Conservation (phyloP, 148 eudicot species). For the Pharnaceum exiguum region DNA sequence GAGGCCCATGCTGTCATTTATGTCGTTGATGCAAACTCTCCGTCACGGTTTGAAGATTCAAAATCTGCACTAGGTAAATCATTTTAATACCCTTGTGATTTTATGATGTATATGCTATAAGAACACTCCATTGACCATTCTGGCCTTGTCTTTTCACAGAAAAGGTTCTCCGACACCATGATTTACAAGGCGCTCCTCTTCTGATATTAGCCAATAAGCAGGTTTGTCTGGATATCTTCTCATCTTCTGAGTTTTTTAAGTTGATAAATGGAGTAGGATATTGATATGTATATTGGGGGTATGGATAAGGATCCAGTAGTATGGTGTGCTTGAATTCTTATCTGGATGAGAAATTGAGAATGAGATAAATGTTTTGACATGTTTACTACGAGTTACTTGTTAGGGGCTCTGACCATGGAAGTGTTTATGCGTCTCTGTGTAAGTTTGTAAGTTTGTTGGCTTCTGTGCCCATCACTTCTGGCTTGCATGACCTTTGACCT, state of each 20-base stretch:
- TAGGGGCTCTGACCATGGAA: no score
- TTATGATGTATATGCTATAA: not conserved
- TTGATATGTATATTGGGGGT: not conserved
- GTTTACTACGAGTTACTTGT: no score
- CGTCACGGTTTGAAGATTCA: slow-evolving; percentile 93
- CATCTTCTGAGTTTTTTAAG: not conserved
- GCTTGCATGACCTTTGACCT: no score
- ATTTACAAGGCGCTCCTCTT: slow-evolving; percentile 96
- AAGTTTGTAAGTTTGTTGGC: no score
- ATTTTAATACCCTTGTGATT: not conserved
- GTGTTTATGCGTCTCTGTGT: no score
- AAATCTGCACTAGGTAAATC: slow-evolving; percentile 80
- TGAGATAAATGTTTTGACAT: no score
- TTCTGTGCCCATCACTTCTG: no score
- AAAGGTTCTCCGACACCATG: slow-evolving; percentile 91
- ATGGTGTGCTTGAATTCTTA: no score
- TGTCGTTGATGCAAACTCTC: slow-evolving; percentile 86
- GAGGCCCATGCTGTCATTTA: slow-evolving; percentile 97
- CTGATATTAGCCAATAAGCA: slow-evolving; percentile 92
- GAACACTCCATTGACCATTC: not conserved
- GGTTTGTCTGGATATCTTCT: slow-evolving; percentile 33
- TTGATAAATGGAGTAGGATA: not conserved
- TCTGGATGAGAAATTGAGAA: no score
- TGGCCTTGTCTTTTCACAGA: slow-evolving; percentile 39
- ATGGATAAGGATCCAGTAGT: no score